Conservation (phyloP, 2,329 filamentous ascomycete species). For the Fusarium brevicatenulatum region DNA sequence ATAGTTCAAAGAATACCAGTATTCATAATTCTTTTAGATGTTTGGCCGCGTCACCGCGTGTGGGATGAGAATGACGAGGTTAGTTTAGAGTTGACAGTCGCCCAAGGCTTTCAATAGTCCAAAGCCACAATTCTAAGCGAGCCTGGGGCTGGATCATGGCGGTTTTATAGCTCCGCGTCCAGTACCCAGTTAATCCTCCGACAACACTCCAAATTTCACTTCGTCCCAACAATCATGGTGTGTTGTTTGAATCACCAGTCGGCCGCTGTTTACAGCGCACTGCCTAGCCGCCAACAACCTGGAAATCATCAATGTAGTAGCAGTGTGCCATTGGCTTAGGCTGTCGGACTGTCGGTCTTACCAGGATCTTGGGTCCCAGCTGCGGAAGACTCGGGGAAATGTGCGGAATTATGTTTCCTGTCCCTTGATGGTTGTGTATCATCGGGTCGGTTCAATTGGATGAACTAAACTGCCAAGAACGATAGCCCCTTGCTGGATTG, state of each 20-base stretch:
- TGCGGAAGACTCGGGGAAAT: neutral
- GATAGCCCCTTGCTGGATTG: neutral
- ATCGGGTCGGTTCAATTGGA: rapidly evolving
- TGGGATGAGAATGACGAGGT: neutral
- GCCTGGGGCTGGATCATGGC: neutral
- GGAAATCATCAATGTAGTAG: neutral
- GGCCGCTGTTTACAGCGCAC: neutral
- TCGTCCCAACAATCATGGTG: neutral
- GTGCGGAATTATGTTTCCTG: neutral
- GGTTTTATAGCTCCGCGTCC: neutral
- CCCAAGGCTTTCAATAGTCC: neutral
- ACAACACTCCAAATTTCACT: neutral
- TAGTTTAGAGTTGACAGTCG: neutral
- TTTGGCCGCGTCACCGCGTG: neutral
- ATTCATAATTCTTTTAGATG: rapidly evolving
- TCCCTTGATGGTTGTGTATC: neutral
- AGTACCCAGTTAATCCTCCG: neutral
- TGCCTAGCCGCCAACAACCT: neutral
- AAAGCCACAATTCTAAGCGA: neutral
- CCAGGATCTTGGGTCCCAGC: neutral
- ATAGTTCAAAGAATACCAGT: neutral
- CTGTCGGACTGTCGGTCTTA: neutral
- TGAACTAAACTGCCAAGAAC: neutral
- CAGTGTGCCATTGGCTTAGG: neutral
- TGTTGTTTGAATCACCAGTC: neutral